These are phyloP conservation scores for Trichosanthes truncata DNA, from an alignment of 306 rosid species.

Conservation along the genomic window DNA sequence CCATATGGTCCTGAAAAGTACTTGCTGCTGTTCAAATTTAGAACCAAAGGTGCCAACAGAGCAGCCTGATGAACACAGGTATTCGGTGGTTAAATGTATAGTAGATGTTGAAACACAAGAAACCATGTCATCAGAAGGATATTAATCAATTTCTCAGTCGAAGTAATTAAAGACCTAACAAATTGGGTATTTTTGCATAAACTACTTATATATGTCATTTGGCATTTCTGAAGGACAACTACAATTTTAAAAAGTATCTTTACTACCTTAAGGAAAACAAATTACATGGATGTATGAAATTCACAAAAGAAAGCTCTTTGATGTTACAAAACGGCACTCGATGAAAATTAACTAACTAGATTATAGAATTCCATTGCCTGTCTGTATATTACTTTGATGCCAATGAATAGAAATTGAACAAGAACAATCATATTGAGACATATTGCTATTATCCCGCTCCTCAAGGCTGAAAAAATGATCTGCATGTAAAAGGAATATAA, in stretches of 20 bases:
- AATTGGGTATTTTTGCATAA: background rate
- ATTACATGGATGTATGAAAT: background rate
- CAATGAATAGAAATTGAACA: background rate
- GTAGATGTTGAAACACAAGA: background rate
- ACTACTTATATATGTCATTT: background rate
- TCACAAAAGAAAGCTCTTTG: background rate
- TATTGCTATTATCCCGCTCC: background rate
- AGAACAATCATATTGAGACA: background rate
- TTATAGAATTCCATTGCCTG: background rate
- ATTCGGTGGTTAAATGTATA: background rate
- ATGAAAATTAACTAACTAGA: background rate
- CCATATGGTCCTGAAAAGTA: slow-evolving; percentile 42
- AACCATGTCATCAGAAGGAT: background rate
- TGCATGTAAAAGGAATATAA: background rate
- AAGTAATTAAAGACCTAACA: background rate
- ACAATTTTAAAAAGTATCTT: background rate
- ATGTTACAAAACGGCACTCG: background rate
- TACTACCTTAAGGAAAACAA: too few relatives aligned
- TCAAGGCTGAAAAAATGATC: background rate
- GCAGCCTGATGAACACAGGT: slow-evolving; percentile 28
- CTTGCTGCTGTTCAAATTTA: slow-evolving; percentile 28
- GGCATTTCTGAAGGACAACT: background rate
- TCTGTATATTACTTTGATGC: background rate
- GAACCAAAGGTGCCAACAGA: slow-evolving; percentile 35
- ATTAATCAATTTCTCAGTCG: background rate